phyloP scores from a whole-genome alignment of 192 early-diverging fungal species.

The Borealophlyctis nickersoniae region DNA sequence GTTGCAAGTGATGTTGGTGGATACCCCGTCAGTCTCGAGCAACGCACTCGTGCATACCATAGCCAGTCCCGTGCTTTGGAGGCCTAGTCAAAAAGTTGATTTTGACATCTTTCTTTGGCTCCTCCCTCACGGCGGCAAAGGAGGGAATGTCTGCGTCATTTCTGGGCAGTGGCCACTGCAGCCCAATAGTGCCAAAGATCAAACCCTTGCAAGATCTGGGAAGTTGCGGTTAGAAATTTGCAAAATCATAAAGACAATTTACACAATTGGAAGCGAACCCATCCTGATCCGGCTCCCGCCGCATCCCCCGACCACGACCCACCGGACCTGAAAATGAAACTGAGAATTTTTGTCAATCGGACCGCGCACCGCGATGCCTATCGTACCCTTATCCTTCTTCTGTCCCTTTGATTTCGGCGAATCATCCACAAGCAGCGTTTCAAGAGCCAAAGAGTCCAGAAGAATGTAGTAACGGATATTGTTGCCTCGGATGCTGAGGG shows the following conservation, averaged over 20 bases:
- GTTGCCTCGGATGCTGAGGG: slow-evolving; percentile 93
- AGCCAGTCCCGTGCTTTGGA: slow-evolving; percentile 52
- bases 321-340: too few species aligned
- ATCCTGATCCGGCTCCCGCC: too few species aligned
- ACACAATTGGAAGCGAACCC: too few species aligned
- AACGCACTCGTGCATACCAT: slow-evolving; percentile 33
- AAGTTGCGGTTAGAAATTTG: neutral
- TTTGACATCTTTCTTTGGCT: slow-evolving; percentile 32
- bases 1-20: too few species aligned
- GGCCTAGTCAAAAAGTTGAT: slow-evolving; percentile 52
- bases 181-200: slow-evolving; percentile 51
- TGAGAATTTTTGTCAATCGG: too few species aligned
- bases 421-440: slow-evolving; percentile 95
- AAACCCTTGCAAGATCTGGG: slow-evolving; percentile 51
- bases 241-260: too few species aligned
- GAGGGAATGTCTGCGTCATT: slow-evolving; percentile 26
- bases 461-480: slow-evolving; percentile 92
- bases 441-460: slow-evolving; percentile 91
- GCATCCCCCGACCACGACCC: too few species aligned
- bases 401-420: slow-evolving; percentile 90
- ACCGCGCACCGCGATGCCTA: too few species aligned
- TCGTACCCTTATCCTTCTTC: slow-evolving; percentile 38
- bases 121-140: slow-evolving; percentile 19
- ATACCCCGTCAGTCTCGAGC: too few species aligned
- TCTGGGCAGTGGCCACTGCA: slow-evolving; percentile 51